Conservation (phyloP, 139 green algal genomes). For the Micromonas commoda region DNA sequence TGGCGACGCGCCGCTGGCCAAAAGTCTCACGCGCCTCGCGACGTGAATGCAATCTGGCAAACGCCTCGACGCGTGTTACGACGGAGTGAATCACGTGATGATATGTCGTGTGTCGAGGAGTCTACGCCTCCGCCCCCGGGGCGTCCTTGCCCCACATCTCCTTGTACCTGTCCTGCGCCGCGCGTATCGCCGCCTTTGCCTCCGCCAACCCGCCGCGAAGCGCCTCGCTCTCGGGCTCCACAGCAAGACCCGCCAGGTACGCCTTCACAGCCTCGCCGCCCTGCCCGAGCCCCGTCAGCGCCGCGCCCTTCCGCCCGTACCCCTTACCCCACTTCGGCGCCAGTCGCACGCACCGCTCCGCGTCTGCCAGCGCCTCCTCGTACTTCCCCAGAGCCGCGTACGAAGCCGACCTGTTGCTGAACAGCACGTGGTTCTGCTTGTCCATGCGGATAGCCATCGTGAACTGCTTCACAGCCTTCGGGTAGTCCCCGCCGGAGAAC, state of each 20-base stretch:
- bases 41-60: too few relatives aligned
- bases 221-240: constrained; percentile 15
- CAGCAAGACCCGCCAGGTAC: constrained; percentile 34
- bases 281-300: constrained; percentile 41
- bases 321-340: constrained; percentile 39
- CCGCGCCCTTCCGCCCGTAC: constrained; percentile 37
- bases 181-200: constrained; percentile 22
- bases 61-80: neutral
- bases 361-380: constrained; percentile 40
- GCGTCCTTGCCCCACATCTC: constrained; percentile 32
- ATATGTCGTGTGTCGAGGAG: too few relatives aligned
- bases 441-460: constrained; percentile 40
- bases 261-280: constrained; percentile 35
- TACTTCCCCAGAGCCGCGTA: constrained; percentile 35
- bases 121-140: too few relatives aligned
- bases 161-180: constrained; percentile 20
- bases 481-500: constrained; percentile 38
- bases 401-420: constrained; percentile 47
- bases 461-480: constrained; percentile 48
- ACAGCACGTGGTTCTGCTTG: constrained; percentile 36
- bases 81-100: too few relatives aligned
- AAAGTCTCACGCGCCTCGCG: too few relatives aligned
- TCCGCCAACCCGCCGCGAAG: constrained; percentile 11
- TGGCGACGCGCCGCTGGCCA: neutral
- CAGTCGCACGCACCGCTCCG: constrained; percentile 29